phyloP scores from a whole-genome alignment of 305 asterid genomes.

The Fraxinus dipetala region DNA sequence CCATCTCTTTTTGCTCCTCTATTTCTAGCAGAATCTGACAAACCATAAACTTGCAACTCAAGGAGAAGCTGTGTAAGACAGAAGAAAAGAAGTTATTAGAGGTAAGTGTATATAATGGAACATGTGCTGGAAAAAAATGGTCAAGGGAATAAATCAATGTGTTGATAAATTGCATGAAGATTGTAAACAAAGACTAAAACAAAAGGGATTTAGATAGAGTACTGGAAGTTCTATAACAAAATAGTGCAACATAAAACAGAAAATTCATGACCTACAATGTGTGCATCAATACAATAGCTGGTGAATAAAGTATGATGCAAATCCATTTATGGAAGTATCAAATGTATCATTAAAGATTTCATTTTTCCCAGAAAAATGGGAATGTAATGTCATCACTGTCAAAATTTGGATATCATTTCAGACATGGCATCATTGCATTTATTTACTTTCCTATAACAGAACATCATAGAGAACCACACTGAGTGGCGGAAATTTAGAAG shows the following conservation, averaged over 20 bases:
- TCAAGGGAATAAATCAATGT: background rate
- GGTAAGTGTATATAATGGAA: slow-evolving; percentile 5
- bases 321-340: slow-evolving; percentile 7
- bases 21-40: slow-evolving; percentile 70
- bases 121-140: background rate
- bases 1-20: slow-evolving; percentile 59
- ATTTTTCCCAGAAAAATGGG: background rate
- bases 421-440: slow-evolving; percentile 7
- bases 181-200: background rate
- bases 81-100: slow-evolving; percentile 24
- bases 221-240: slow-evolving; percentile 14
- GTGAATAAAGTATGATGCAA: slow-evolving; percentile 18
- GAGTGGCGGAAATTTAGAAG: slow-evolving; percentile 5
- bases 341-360: background rate
- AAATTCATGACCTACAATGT: background rate
- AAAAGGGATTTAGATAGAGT: background rate
- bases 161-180: slow-evolving; percentile 7
- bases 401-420: slow-evolving; percentile 16
- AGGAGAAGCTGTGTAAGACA: slow-evolving; percentile 62
- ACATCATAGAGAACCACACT: slow-evolving; percentile 14
- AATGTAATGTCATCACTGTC: slow-evolving; percentile 5
- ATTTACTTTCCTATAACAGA: slow-evolving; percentile 7
- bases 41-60: slow-evolving; percentile 94
- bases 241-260: background rate
- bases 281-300: slow-evolving; percentile 1